phyloP scores from a whole-genome alignment of 495 filamentous ascomycete species.

The Oidiodendron maius region DNA sequence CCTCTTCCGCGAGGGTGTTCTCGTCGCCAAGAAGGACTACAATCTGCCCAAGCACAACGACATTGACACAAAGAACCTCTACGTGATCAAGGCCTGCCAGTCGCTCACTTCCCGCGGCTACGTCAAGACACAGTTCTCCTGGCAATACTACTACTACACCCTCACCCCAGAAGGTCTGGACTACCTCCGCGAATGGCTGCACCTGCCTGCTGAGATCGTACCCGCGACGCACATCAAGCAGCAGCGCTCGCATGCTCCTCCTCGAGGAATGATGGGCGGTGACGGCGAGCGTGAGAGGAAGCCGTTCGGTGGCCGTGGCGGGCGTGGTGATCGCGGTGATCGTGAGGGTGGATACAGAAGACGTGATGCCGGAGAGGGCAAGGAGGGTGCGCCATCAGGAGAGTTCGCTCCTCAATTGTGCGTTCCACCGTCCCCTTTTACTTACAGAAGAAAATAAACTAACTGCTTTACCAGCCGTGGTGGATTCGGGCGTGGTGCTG shows the following conservation, averaged over 20 bases:
- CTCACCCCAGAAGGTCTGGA: constrained; percentile 98
- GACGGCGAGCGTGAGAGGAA: constrained; percentile 64
- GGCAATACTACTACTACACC: constrained; percentile 99
- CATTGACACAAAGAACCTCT: constrained; percentile 99
- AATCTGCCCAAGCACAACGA: constrained; percentile 89
- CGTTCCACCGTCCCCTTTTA: constrained; percentile 24
- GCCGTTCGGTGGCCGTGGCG: constrained; percentile 54
- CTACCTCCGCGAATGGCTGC: constrained; percentile 99
- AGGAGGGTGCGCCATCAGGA: constrained; percentile 93
- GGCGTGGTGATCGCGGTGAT: constrained; percentile 56
- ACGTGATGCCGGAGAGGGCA: constrained; percentile 80
- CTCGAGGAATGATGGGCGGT: constrained; percentile 97
- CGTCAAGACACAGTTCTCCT: constrained; percentile 99
- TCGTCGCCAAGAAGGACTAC: constrained; percentile 98
- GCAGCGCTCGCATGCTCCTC: constrained; percentile 96
- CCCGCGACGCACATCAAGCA: constrained; percentile 99
- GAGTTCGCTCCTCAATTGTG: constrained; percentile 93
- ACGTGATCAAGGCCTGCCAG: constrained; percentile 96
- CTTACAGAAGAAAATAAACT: constrained; percentile 21
- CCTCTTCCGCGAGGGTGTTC: constrained; percentile 99
- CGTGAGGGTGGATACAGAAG: constrained; percentile 86
- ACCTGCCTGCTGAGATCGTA: constrained; percentile 98
- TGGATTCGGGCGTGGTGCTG: constrained; percentile 87
- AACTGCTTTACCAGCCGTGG: constrained; percentile 58
- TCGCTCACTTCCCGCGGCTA: constrained; percentile 95